Conservation (phyloP, 1,139 yeast species). For the Geotrichum siamense region DNA sequence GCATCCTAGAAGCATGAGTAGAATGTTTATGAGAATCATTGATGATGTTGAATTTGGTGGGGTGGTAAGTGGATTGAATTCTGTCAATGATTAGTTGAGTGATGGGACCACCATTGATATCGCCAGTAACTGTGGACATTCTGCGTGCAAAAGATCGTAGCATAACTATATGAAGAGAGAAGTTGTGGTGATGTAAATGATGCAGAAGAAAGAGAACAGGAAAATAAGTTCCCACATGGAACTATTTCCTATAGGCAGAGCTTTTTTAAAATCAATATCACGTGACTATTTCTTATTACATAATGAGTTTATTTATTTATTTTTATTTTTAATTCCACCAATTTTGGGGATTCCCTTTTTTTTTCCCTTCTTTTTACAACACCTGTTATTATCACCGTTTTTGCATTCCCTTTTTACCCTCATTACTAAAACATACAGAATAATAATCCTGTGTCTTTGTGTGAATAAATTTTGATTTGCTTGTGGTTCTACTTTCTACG, state of each 20-base stretch:
- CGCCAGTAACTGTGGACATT: constrained; percentile 16
- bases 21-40: constrained; percentile 89
- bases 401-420: too few relatives aligned
- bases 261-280: too few relatives aligned
- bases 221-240: too few relatives aligned
- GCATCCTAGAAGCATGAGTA: constrained; percentile 78
- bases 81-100: constrained; percentile 46
- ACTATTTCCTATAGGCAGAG: too few relatives aligned
- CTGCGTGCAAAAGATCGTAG: background rate
- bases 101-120: constrained; percentile 37
- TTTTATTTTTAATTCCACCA: background rate
- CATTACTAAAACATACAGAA: too few relatives aligned
- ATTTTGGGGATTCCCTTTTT: background rate
- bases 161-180: too few relatives aligned
- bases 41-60: constrained; percentile 47
- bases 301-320: background rate
- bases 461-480: too few relatives aligned
- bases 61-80: constrained; percentile 43
- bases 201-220: too few relatives aligned
- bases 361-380: background rate
- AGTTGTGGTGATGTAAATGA: too few relatives aligned
- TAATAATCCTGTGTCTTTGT: too few relatives aligned
- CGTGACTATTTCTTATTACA: background rate
- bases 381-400: too few relatives aligned
- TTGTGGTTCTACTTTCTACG: too few relatives aligned